Evolutionary conservation across 2,329 filamentous ascomycete species (phyloP), one percentile per base, ranked within the genome.

Genomic region (Pezicula carpinea): DNA sequence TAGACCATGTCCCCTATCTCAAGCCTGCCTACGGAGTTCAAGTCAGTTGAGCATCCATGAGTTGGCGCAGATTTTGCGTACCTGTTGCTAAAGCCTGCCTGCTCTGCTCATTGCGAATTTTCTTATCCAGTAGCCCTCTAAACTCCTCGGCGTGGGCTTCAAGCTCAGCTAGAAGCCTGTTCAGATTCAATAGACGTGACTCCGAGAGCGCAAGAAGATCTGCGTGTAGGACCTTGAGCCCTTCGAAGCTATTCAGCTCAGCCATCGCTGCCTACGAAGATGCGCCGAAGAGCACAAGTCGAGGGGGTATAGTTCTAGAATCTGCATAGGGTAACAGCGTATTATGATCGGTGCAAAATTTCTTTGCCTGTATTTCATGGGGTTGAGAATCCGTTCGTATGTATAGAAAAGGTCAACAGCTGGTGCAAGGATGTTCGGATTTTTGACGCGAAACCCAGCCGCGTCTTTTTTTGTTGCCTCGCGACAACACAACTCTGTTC

Each of bases 161-260:
- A 40, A 97, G 74, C 63, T 80, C 77, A 43, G 70, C 62, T 58
- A 81, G 77, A 48, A 85, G 74, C 55, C 89, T 81, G 52, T 92
- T 83, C 33, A 88, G 70, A 52, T 84, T 82, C 26, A 83, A 76
- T 43, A 89, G 68, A 22, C 85, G 80, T 47, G 82, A 80, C 60
- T 93, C 84, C 53, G 81, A 80, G 58, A 93, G 76, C 48, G 85
- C 83, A 57, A 86, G 74, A 52, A 99, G 81, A 70, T 96, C 90
- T 66, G 87, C 82, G 67, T 95, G 88, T 59, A 99, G 82, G 66
- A 82, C 83, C 71, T 91, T 83, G 61, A 97, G 81, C 68, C 83
- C 80, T 63, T 85, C 84, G 63, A 95, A 76, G 62, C 79, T 81
- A 65, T 83, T 83, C 64, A 81, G 73, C 62, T 86, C 83, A 66